phyloP scores from a whole-genome alignment of 2,329 filamentous ascomycete species.

The Aspergillus melleus region DNA sequence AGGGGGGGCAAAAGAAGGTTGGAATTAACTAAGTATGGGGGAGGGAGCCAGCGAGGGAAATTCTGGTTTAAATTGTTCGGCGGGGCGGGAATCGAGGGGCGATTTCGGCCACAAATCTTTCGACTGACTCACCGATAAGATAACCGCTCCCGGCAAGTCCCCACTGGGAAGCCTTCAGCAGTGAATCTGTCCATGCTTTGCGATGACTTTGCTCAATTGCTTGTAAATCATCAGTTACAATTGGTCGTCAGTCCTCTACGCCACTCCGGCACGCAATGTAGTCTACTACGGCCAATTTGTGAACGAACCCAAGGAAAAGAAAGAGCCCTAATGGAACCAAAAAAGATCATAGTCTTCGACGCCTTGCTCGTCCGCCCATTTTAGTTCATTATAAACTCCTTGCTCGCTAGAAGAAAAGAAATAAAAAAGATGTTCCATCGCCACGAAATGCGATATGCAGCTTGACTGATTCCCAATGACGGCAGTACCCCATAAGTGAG shows the following conservation, averaged over 20 bases:
- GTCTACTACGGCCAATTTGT: too few relatives aligned
- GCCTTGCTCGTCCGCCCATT: slow-evolving; percentile 3
- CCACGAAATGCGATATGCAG: neutral
- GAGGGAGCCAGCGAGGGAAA: slow-evolving; percentile 16
- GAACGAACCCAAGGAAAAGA: neutral
- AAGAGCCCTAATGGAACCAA: neutral
- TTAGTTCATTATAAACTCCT: slow-evolving; percentile 5
- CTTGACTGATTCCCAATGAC: neutral
- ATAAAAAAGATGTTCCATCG: neutral
- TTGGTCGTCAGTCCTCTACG: too few relatives aligned
- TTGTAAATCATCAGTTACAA: too few relatives aligned
- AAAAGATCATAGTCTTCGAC: neutral
- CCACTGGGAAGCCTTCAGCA: too few relatives aligned
- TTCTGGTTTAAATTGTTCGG: slow-evolving; percentile 13
- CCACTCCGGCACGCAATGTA: too few relatives aligned
- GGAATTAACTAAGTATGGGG: slow-evolving; percentile 25
- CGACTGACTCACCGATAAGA: slow-evolving; percentile 32
- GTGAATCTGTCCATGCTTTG: too few relatives aligned
- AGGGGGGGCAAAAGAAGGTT: slow-evolving; percentile 9
- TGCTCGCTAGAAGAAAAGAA: slow-evolving; percentile 3
- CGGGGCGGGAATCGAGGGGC: slow-evolving; percentile 26
- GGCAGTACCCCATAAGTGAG: neutral
- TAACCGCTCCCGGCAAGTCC: slow-evolving; percentile 14
- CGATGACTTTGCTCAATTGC: too few relatives aligned
- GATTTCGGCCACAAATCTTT: slow-evolving; percentile 27